Evolutionary conservation across 2,329 filamentous ascomycete species (phyloP).

Genomic region (Pyricularia grisea): DNA sequence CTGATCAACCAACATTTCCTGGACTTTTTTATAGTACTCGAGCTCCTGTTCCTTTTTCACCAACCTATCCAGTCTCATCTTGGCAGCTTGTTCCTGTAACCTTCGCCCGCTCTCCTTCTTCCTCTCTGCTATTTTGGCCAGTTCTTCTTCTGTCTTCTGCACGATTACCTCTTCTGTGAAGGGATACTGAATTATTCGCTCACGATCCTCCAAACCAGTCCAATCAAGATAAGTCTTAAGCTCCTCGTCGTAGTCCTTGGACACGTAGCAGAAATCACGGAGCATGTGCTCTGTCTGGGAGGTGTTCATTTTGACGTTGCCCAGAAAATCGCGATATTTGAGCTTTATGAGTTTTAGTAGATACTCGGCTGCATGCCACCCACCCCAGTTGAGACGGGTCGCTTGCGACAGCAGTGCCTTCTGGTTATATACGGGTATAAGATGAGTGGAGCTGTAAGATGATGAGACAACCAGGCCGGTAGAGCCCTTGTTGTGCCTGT

Average conservation of each 20-base stretch:
- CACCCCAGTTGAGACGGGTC: slow-evolving; percentile 89
- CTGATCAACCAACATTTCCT: slow-evolving; percentile 59
- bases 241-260: slow-evolving; percentile 73
- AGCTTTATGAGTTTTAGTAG: slow-evolving; percentile 79
- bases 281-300: slow-evolving; percentile 85
- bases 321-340: slow-evolving; percentile 63
- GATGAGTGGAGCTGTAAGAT: slow-evolving; percentile 86
- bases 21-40: slow-evolving; percentile 84
- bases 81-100: slow-evolving; percentile 90
- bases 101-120: slow-evolving; percentile 89
- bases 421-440: slow-evolving; percentile 84
- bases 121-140: slow-evolving; percentile 82
- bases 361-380: slow-evolving; percentile 83
- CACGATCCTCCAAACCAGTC: slow-evolving; percentile 82
- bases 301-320: slow-evolving; percentile 77
- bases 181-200: slow-evolving; percentile 84
- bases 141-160: slow-evolving; percentile 90
- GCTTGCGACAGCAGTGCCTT: slow-evolving; percentile 80
- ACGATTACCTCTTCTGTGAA: slow-evolving; percentile 84
- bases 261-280: slow-evolving; percentile 82
- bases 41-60: slow-evolving; percentile 94
- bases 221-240: slow-evolving; percentile 73
- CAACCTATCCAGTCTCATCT: slow-evolving; percentile 91
- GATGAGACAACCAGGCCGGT: slow-evolving; percentile 87
- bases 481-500: slow-evolving; percentile 79